Percentiles rank a stretch among this genome's conserved stretches.
Evolutionary conservation across 2,329 filamentous ascomycete genomes (phyloP).

Genomic region (Cladophialophora bantiana): DNA sequence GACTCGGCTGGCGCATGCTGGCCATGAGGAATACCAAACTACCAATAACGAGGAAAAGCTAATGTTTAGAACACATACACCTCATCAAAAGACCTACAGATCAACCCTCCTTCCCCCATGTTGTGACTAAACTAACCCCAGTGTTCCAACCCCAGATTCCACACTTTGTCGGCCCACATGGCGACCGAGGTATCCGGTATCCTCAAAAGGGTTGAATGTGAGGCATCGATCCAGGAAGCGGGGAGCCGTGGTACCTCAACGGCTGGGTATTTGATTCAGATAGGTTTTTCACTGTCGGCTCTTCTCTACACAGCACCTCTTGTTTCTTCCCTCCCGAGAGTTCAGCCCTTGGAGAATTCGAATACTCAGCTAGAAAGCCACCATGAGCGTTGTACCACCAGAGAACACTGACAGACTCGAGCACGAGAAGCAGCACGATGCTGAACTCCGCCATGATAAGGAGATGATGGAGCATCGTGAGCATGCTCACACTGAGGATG

Average conservation of each 20-base stretch:
- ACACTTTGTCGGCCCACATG: not conserved
- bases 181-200: conserved; percentile 14
- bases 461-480: conserved; percentile 23
- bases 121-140: not conserved
- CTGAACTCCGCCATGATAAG: conserved; percentile 18
- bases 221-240: conserved; percentile 14
- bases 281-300: not conserved
- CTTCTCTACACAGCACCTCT: not conserved
- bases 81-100: not conserved
- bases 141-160: not conserved
- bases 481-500: conserved; percentile 11
- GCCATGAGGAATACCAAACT: not conserved
- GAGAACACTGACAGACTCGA: conserved; percentile 29
- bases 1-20: not conserved
- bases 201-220: not conserved
- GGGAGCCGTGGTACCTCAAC: conserved; percentile 1
- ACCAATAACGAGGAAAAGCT: not conserved
- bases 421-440: conserved; percentile 27
- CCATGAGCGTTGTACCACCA: conserved; percentile 30
- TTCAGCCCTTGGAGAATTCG: not conserved
- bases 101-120: not conserved
- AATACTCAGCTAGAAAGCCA: not conserved
- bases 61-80: not conserved
- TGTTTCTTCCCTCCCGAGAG: not conserved
- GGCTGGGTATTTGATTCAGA: conserved; percentile 13